Evolutionary conservation across 345 rosid genomes (phyloP).

Genomic region (Fremontodendron californicum): DNA sequence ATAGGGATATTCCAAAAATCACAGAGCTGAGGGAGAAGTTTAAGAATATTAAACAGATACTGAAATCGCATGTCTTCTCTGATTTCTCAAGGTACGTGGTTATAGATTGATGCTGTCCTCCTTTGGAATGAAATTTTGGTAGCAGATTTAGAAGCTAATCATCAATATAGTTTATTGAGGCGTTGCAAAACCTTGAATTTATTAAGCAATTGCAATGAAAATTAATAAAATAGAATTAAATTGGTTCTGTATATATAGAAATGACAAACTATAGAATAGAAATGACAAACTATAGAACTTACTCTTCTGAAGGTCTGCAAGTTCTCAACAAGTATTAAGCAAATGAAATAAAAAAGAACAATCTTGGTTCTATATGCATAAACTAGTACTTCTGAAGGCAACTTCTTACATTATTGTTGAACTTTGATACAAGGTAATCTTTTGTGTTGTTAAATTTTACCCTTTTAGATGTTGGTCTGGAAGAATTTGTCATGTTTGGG

Average conservation of each 20-base stretch:
- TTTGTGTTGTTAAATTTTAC: background rate
- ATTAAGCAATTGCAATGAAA: background rate
- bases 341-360: background rate
- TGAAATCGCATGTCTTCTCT: slow-evolving; percentile 92
- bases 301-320: background rate
- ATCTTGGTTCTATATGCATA: background rate
- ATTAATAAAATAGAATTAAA: background rate
- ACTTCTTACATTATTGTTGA: background rate
- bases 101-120: background rate
- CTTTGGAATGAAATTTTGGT: background rate
- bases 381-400: background rate
- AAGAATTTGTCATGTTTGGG: background rate
- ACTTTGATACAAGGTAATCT: background rate
- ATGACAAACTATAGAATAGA: no score
- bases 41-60: slow-evolving; percentile 88
- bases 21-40: slow-evolving; percentile 96
- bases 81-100: slow-evolving; percentile 84
- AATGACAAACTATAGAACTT: background rate
- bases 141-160: slow-evolving; percentile 6
- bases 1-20: slow-evolving; percentile 93
- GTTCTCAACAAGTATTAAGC: background rate
- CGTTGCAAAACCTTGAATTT: background rate
- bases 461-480: background rate
- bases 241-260: background rate
- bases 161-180: background rate